Percentiles rank a stretch among this genome's conserved stretches.
phyloP scores from a whole-genome alignment of 129 eudicot species.

The Lonicera japonica region DNA sequence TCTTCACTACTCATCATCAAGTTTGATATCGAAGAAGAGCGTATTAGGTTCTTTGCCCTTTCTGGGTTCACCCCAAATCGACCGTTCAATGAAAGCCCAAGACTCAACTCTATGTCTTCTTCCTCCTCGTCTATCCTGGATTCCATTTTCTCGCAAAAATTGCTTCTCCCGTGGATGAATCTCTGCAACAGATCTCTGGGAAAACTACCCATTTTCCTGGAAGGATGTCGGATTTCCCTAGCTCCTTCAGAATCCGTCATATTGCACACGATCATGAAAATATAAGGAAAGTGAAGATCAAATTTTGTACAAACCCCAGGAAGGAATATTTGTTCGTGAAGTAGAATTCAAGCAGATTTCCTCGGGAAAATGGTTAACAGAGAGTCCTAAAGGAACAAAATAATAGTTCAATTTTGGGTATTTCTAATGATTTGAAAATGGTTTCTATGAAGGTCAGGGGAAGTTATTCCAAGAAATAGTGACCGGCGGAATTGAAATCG shows the following conservation, averaged over 20 bases:
- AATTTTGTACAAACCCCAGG: not conserved
- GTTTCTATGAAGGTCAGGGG: not conserved
- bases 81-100: conserved; percentile 62
- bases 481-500: not conserved
- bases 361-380: not conserved
- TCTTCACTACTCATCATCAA: conserved; percentile 13
- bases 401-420: not conserved
- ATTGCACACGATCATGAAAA: not conserved
- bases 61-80: conserved; percentile 53
- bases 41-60: conserved; percentile 14
- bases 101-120: conserved; percentile 31
- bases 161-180: conserved; percentile 4
- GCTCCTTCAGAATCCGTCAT: conserved; percentile 27
- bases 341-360: not conserved
- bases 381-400: not conserved
- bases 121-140: conserved; percentile 2
- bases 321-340: not conserved
- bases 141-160: conserved; percentile 1
- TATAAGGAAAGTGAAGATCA: not conserved
- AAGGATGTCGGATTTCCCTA: not conserved
- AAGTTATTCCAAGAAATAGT: not conserved
- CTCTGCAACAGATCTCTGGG: conserved; percentile 28
- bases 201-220: not conserved
- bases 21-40: conserved; percentile 37
- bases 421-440: not conserved